Conservation (phyloP, 2,329 filamentous ascomycete species). For the Alternaria ethzedia region DNA sequence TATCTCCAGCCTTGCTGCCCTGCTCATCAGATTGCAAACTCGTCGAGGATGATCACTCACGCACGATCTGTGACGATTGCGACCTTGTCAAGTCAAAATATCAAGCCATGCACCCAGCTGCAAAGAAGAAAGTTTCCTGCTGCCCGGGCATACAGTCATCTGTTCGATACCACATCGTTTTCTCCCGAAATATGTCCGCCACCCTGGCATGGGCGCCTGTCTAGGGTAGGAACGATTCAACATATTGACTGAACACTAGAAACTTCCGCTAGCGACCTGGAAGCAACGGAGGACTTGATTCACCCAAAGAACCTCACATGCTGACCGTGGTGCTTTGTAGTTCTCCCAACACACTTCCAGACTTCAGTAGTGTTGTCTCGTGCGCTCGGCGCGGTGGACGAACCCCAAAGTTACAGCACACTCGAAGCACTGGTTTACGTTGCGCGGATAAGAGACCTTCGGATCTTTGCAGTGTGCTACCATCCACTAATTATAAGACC, state of each 20-base stretch:
- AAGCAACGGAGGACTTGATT: neutral
- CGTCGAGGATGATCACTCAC: rapidly evolving
- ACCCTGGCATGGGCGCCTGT: neutral
- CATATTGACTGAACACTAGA: neutral
- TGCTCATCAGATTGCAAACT: neutral
- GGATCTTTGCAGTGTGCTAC: neutral
- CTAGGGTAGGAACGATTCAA: neutral
- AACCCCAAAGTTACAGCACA: neutral
- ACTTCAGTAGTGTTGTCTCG: neutral
- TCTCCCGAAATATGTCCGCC: neutral
- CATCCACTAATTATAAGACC: neutral
- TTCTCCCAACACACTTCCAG: neutral
- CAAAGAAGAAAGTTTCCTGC: neutral
- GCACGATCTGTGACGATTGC: neutral
- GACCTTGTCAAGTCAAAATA: neutral
- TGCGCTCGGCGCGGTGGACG: neutral
- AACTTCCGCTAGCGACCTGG: neutral
- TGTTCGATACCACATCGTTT: neutral
- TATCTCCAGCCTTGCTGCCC: neutral
- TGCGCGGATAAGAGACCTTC: neutral
- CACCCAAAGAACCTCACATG: neutral
- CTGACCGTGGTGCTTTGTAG: neutral
- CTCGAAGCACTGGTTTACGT: neutral
- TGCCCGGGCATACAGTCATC: neutral
- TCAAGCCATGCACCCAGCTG: neutral